phyloP scores from a whole-genome alignment of 2,329 filamentous ascomycete genomes.

The Stagonosporopsis chrysanthemi region DNA sequence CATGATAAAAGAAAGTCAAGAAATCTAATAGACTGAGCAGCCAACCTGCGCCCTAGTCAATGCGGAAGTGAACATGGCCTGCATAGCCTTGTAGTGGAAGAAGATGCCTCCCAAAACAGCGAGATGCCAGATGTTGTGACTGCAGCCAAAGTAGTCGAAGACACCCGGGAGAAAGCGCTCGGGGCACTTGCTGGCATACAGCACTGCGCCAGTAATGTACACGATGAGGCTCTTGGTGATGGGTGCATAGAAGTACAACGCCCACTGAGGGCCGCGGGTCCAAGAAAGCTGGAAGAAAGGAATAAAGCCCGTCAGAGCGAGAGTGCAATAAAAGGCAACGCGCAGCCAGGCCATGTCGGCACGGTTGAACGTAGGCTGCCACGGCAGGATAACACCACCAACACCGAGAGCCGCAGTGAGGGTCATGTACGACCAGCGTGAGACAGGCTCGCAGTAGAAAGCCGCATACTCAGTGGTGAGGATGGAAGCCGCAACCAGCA shows the following conservation, averaged over 20 bases:
- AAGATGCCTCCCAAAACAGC: conserved; percentile 93
- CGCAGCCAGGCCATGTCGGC: conserved; percentile 91
- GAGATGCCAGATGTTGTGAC: conserved; percentile 97
- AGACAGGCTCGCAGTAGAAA: conserved; percentile 94
- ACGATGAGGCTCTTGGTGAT: conserved; percentile 86
- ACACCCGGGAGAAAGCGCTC: conserved; percentile 91
- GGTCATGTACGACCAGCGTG: conserved; percentile 84
- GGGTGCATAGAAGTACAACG: conserved; percentile 87
- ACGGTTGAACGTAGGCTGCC: conserved; percentile 95
- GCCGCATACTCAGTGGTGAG: conserved; percentile 98
- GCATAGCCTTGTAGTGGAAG: conserved; percentile 98
- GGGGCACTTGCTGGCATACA: conserved; percentile 92
- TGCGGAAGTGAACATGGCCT: conserved; percentile 80
- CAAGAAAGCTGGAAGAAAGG: conserved; percentile 84
- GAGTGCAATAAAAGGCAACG: conserved; percentile 87
- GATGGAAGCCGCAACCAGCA: conserved; percentile 94
- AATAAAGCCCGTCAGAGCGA: conserved; percentile 87
- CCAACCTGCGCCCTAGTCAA: conserved; percentile 47
- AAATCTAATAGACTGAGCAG: conserved; percentile 42
- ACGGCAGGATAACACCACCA: conserved; percentile 88
- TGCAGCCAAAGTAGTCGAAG: conserved; percentile 94
- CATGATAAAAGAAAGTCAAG: neutral
- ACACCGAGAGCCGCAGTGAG: conserved; percentile 82
- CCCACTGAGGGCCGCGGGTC: conserved; percentile 79
- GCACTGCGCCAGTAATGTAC: conserved; percentile 81